Evolutionary conservation across 148 eudicot genomes (phyloP), one percentile per base, ranked within the genome.

Genomic region (Rhododendron molle): DNA sequence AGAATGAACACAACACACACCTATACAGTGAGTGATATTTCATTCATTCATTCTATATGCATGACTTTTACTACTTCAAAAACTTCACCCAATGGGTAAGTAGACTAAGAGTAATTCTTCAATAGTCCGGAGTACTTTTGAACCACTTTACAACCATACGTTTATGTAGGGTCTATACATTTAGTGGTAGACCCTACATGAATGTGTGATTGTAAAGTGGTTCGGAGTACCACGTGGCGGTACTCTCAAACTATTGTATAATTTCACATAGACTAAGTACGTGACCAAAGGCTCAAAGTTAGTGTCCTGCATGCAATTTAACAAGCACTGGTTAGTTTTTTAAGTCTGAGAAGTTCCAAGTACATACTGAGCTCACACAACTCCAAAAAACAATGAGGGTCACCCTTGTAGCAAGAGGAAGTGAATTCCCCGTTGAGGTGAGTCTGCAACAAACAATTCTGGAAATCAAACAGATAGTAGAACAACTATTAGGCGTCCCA

Each of bases 401-500:
- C 77, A 90, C 73, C 76, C 91, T 96, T 84, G 91, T 88, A 14
- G 85, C 94, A 34, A 77, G 40, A 62, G 81, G 87, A 34, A 73
- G 86, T 40, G 90, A 90, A 60, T 92, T 93, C 15, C 13, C 89
- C 87, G 77, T 95, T 40, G 97, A 95, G 20, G 91, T 93, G 43
- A 86, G 80, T 81, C 85, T 82, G 47, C 91, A 90, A 79, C 98
- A 96, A 89, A 71, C 95, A 14, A 88, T 96, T 18, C 88, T 91
- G 4, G 89, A 93, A 74, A 95, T 95, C 73, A 96, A 96, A 89
- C 91, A 89, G 26, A 94, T 87, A 84, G 88, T 95, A 1, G 84
- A 91, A 76, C 85, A 91, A 30, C 84, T 87, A 36, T 85, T 92
- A 46, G 91, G 91, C 15, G 86, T 94, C 60, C 94, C 98, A 6